A percentile compares a stretch with the other conserved stretches of the same genome.
Conservation (phyloP, 345 rosid genomes). For the Hibiscus tridactylites region DNA sequence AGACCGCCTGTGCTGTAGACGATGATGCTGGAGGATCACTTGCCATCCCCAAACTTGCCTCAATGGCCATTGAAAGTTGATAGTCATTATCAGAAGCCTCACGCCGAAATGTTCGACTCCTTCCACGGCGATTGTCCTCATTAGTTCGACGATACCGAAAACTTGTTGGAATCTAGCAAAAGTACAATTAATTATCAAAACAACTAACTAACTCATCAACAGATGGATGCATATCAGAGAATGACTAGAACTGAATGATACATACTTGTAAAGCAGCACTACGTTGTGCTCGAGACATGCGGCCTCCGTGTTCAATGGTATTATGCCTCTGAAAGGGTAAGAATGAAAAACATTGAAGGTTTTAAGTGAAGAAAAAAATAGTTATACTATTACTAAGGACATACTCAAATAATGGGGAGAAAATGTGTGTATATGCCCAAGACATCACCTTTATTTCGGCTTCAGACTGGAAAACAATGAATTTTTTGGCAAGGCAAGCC, state of each 20-base stretch:
- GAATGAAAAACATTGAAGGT: neutral
- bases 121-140: slow-evolving; percentile 77
- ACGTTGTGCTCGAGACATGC: slow-evolving; percentile 90
- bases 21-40: slow-evolving; percentile 31
- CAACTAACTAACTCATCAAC: neutral
- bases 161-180: slow-evolving; percentile 82
- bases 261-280: slow-evolving; percentile 88
- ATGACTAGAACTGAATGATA: neutral
- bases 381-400: neutral
- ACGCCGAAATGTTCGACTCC: slow-evolving; percentile 54
- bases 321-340: slow-evolving; percentile 68
- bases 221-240: neutral
- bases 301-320: slow-evolving; percentile 88
- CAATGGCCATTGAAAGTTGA: slow-evolving; percentile 51
- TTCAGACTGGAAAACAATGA: slow-evolving; percentile 76
- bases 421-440: neutral
- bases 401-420: neutral
- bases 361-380: neutral
- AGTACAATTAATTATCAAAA: neutral
- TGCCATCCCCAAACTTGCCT: slow-evolving; percentile 46
- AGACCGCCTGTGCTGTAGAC: slow-evolving; percentile 30
- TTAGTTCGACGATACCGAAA: slow-evolving; percentile 52
- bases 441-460: slow-evolving; percentile 75
- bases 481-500: slow-evolving; percentile 86
- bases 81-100: slow-evolving; percentile 49